Evolutionary conservation across 768 basidiomycete genomes (phyloP), one percentile per base, ranked within the genome.

Genomic region (Kwoniella mangroviensis): DNA sequence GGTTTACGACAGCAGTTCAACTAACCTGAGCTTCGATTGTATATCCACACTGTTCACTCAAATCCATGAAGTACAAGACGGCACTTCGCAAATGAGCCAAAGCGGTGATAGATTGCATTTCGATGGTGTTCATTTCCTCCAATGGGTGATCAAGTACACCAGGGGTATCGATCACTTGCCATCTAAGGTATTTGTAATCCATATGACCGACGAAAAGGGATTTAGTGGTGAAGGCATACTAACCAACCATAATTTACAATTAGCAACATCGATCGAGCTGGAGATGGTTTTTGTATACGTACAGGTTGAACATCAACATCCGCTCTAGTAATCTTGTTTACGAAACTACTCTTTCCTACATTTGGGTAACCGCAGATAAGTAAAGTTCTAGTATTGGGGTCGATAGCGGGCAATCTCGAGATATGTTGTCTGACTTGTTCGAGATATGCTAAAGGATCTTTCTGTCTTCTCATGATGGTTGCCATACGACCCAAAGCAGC

Each of bases 61-160:
- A 87, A 83, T 99, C 97, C 94, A 99, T 98, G 82, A 98, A 99
- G 85, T 98, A 99, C 82, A 99, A 84, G 11, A 98, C 87, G 81
- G 93, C 95, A 74, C 90, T 89, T 84, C 97, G 93, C 55, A 99
- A 85, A 85, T 99, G 97, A 7, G 97, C 97, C 71, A 99, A 86
- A 15, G 97, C 97, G 45, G 96, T 98, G 74, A 83, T 97, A 77
- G 93, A 95, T 86, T 99, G 97, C 96, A 98, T 99, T 85, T 99
- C 97, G 77, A 99, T 99, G 69, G 95, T 98, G 87, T 98, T 98
- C 97, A 99, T 98, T 62, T 99, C 97, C 84, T 99, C 96, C 41
- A 98, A 87, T 2, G 96, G 95, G 83, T 98, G 97, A 82, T 99
- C 97, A 74, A 99, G 87, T 69, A 99, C 91, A 69, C 97, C 97